Percentiles rank a stretch among this genome's conserved stretches.
Evolutionary conservation across 371 early-diverging fungal genomes (phyloP).

Genomic region (Fennellomyces sp.): DNA sequence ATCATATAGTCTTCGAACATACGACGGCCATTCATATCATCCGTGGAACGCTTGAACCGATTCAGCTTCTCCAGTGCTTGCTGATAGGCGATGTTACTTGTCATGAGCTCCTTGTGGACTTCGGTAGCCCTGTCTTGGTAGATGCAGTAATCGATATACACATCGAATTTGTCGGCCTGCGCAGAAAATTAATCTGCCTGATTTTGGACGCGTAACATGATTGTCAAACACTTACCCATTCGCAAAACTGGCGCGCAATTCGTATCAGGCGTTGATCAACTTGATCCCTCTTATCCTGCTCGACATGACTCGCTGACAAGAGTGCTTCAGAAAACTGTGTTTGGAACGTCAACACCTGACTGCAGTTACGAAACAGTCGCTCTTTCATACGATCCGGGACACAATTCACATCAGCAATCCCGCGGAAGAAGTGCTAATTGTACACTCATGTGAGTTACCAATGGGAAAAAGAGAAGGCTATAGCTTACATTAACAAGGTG

Average conservation of each 20-base stretch:
- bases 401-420: conserved; percentile 23
- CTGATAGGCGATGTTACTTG: conserved; percentile 27
- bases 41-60: not conserved
- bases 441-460: not conserved
- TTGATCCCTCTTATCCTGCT: not conserved
- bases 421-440: conserved; percentile 38
- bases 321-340: conserved; percentile 23
- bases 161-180: conserved; percentile 36
- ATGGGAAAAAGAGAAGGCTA: not conserved
- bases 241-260: conserved; percentile 39
- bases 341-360: conserved; percentile 26
- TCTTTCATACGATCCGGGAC: conserved; percentile 21
- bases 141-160: conserved; percentile 47
- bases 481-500: conserved; percentile 38
- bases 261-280: conserved; percentile 8
- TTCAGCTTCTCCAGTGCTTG: conserved; percentile 22
- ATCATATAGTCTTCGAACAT: conserved; percentile 51
- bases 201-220: not conserved
- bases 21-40: conserved; percentile 9
- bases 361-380: conserved; percentile 30
- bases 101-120: conserved; percentile 26
- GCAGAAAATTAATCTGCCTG: not conserved
- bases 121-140: conserved; percentile 39
- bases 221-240: conserved; percentile 29
- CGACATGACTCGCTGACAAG: not conserved